Evolutionary conservation across 2,329 filamentous ascomycete genomes (phyloP), one percentile per base, ranked within the genome.

Genomic region (Xylaria hypoxylon): DNA sequence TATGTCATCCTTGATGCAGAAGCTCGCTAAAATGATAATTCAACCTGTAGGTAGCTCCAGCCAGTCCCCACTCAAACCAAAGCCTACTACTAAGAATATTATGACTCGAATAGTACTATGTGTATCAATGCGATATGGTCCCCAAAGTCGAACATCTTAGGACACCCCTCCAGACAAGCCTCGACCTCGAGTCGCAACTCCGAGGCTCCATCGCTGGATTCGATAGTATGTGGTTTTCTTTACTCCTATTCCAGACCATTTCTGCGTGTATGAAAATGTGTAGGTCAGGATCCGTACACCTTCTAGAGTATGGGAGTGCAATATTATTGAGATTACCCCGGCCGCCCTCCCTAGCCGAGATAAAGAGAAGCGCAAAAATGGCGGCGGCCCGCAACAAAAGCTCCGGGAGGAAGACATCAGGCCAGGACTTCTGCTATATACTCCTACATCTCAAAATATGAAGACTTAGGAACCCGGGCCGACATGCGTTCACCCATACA

Each of bases 71-170:
- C 5, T 10, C 11, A n/a, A 28, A 31, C 17, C 52, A 38, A 22
- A 1, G 3, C 35, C 35, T 38, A 13, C 19, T 13, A 10, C 19
- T 58, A 15, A 61, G 17, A 47, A n/a, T 5, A 35, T n/a, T 1
- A 33, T 28, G 15, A 13, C 8, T n/a, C 28, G 56, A 38, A 44
- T 69, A 87, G 84, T 90, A 90, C 75, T 90, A 90, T 71, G 84
- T 90, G 58, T 90, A 90, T 75, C 87, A 89, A 72, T 86, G 85
- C 52, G 88, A 90, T 74, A 87, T 90, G 83, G 86, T 89, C 8
- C 77, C 80, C 31, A 85, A 83, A 50, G 81, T 87, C 2, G 88
- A 90, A 77, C 87, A 90, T 71, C 79, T 90, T 24, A 85, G 88
- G 7, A 90, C 88, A 0, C 87, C 87, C 2, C 80, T 90, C 11